Evolutionary conservation across 257 asterid genomes (phyloP).

Genomic region (Plantago major): DNA sequence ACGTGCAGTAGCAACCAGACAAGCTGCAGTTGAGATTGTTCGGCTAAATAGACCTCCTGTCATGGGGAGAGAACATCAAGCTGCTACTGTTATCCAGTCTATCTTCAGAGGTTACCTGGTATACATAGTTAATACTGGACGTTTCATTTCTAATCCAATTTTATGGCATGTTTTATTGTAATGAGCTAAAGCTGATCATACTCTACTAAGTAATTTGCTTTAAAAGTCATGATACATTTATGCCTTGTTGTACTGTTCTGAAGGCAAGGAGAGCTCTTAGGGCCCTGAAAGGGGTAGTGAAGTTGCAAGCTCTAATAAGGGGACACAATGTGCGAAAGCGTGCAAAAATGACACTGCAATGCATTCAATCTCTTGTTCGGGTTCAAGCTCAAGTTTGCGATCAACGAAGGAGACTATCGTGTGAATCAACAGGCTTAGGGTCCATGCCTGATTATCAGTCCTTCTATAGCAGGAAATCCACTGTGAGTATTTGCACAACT

Average conservation of each 20-base stretch:
- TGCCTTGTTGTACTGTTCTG: neutral
- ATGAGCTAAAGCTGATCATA: neutral
- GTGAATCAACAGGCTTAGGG: slow-evolving; percentile 32
- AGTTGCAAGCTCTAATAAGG: slow-evolving; percentile 77
- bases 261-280: slow-evolving; percentile 82
- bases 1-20: slow-evolving; percentile 40
- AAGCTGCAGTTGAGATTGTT: slow-evolving; percentile 48
- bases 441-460: slow-evolving; percentile 17
- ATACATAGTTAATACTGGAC: neutral
- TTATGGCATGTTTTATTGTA: neutral
- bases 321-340: slow-evolving; percentile 73
- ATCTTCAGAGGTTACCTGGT: slow-evolving; percentile 83
- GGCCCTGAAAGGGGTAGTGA: slow-evolving; percentile 77
- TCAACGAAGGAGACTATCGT: slow-evolving; percentile 65
- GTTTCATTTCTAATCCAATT: no score
- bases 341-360: slow-evolving; percentile 72
- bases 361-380: slow-evolving; percentile 72
- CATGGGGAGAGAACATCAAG: slow-evolving; percentile 25
- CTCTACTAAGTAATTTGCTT: no score
- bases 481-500: slow-evolving; percentile 27
- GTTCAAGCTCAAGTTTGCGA: slow-evolving; percentile 74
- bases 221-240: neutral
- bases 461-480: slow-evolving; percentile 19
- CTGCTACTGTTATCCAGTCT: slow-evolving; percentile 66
- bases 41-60: slow-evolving; percentile 29